Evolutionary conservation across 768 basidiomycete genomes (phyloP).

Genomic region (Suillus hirtellus): DNA sequence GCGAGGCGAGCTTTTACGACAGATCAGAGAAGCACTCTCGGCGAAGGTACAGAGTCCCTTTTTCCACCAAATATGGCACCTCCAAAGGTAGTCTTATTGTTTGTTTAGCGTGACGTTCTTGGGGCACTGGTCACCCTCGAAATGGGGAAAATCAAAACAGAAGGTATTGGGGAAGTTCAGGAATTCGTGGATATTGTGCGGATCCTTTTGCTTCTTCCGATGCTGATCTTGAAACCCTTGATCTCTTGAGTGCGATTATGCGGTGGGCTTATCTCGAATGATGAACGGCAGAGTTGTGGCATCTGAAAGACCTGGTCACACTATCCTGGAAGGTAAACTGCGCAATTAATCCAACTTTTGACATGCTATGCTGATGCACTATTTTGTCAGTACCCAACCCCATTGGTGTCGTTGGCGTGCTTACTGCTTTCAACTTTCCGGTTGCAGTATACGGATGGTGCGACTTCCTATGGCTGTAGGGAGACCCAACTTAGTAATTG

Average conservation of each 20-base stretch:
- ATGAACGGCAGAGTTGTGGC: conserved; percentile 90
- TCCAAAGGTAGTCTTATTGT: conserved; percentile 15
- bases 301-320: conserved; percentile 88
- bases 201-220: conserved; percentile 14
- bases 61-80: neutral
- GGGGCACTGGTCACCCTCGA: conserved; percentile 84
- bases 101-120: conserved; percentile 64
- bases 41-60: conserved; percentile 54
- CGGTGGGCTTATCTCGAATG: conserved; percentile 89
- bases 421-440: conserved; percentile 97
- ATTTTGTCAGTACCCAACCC: conserved; percentile 79
- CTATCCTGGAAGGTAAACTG: conserved; percentile 78
- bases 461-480: conserved; percentile 15
- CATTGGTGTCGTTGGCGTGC: conserved; percentile 68
- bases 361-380: conserved; percentile 14
- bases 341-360: conserved; percentile 8
- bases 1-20: conserved; percentile 84
- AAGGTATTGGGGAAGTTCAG: conserved; percentile 92
- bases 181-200: conserved; percentile 93
- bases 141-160: conserved; percentile 90
- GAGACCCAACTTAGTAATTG: neutral
- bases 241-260: conserved; percentile 79
- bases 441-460: conserved; percentile 92
- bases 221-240: conserved; percentile 14
- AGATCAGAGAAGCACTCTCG: conserved; percentile 81